Evolutionary conservation across 2,329 filamentous ascomycete genomes (phyloP), one percentile per base, ranked within the genome.

Genomic region (Ascochyta lentis): DNA sequence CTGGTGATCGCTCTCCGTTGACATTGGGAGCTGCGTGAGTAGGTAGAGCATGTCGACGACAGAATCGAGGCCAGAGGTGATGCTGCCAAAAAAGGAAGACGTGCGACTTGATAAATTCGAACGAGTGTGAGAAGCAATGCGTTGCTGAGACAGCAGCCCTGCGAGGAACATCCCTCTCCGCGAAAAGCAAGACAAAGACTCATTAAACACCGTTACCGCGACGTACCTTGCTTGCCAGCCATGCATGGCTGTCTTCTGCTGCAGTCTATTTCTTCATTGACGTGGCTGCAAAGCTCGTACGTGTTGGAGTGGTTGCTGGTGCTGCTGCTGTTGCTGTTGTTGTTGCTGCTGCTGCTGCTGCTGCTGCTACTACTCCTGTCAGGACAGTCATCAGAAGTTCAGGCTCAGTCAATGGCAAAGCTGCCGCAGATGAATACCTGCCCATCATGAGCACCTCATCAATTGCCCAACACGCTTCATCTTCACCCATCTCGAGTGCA

Each of bases 121-220:
- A 24, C 26, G 34, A 49, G 42, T 51, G 50, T 37, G 37, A 51
- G 37, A 48, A 51, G 52, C 48, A 58, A 58, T 54, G 52, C 37
- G 41, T 53, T 43, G 50, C 49, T 56, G 52, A 60, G 59, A 61
- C 63, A 56, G 50, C 49, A 45, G 54, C 57, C 47, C 58, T 38
- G 54, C 43, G 33, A 44, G 58, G 41, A 60, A 41, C 51, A 55
- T 52, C 44, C 46, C 53, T 26, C 24, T 26, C 19, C 19, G 19
- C 19, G 42, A 59, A 59, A 52, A 59, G 48, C 48, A 52, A 42
- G 23, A 45, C 24, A 19, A 19, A 19, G 19, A 19, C 12, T 52
- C 34, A 35, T 44, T 23, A 37, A 45, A 26, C 29, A 39, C 5
- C n/a, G 9, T 40, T 37, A 37, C 47, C 26, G 22, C 47, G 38